Evolutionary conservation across 129 eudicot genomes (phyloP).

Genomic region (Tagetes erecta): DNA sequence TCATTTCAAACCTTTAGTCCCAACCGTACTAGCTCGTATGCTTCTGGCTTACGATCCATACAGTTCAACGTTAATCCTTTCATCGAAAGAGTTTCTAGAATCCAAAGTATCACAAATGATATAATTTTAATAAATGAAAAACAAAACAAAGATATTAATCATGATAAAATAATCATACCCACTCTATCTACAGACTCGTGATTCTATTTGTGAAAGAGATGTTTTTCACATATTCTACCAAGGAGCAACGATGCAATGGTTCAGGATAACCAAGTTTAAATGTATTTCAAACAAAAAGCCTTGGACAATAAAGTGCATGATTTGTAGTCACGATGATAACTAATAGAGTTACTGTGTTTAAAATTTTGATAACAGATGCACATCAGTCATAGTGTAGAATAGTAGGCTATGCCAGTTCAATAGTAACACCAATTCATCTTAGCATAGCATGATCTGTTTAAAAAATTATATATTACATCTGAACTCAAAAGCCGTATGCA

Average conservation of each 20-base stretch:
- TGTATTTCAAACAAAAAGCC: not conserved
- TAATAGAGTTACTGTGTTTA: not conserved
- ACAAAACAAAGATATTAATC: not conserved
- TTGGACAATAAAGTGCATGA: not conserved
- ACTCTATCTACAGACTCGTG: not conserved
- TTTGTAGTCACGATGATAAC: not conserved
- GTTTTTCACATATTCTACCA: conserved; percentile 5
- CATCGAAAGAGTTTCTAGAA: conserved; percentile 88
- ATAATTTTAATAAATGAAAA: not conserved
- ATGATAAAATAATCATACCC: not conserved
- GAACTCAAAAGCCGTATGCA: not conserved
- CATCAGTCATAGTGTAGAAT: not conserved
- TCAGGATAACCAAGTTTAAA: conserved; percentile 9
- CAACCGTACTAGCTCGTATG: conserved; percentile 93
- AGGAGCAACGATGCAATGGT: not conserved
- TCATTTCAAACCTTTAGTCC: conserved; percentile 74
- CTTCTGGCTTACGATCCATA: conserved; percentile 98
- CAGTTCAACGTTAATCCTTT: conserved; percentile 96
- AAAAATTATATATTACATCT: not conserved
- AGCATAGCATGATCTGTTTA: not conserved
- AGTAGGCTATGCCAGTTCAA: not conserved
- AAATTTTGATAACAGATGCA: not conserved
- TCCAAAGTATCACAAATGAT: conserved; percentile 16
- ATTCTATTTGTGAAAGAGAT: not conserved
- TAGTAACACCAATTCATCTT: not conserved